Base-by-base conservation (phyloP, 2,329 filamentous ascomycete genomes). In the Aquanectria penicillioides region DNA sequence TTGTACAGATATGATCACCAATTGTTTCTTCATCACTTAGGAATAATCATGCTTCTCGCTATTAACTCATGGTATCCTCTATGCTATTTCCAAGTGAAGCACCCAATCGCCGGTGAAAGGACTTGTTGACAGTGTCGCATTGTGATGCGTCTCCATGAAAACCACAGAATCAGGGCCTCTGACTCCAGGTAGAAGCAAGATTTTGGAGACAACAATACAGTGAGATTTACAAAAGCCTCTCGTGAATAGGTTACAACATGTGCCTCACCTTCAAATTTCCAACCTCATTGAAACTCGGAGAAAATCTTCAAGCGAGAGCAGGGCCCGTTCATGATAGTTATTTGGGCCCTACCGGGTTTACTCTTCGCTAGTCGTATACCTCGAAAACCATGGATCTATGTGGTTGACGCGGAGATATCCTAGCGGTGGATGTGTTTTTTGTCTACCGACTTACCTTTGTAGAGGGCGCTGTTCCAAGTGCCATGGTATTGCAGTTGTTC, bases 351-450 rank as follows among this genome's bases (percentile, higher is more conserved):
- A 73, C 77, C 76, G 69, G 74, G 72, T 79, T 95, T 84, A 71
- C 78, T 97, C 83, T 97, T 84, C 91, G 93, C 93, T 86, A 94
- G 86, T 87, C 88, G 91, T 97, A 88, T 97, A 97, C 89, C 93
- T 92, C 87, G 87, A 87, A 84, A 90, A 87, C 89, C 91, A 92
- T 89, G 73, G 82, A 78, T 70, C 71, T 79, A 69, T 72, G 80
- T 83, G 90, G 87, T 89, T 86, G 84, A 89, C 87, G 88, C 89
- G 92, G 91, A 90, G 92, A 97, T 97, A 93, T 86, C 80, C 85
- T 90, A 88, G 92, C 92, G 91, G 80, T 75, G 61, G 52, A 37
- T 47, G 59, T 15, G 22, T 4, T 25, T 51, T 28, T 25, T 20
- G 18, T 57, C 64, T 73, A 73, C 67, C 22, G 40, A 57, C 64